These are phyloP conservation scores for Backusella mclennaniae DNA, from an alignment of 192 early-diverging fungal species.

Conservation along the genomic window DNA sequence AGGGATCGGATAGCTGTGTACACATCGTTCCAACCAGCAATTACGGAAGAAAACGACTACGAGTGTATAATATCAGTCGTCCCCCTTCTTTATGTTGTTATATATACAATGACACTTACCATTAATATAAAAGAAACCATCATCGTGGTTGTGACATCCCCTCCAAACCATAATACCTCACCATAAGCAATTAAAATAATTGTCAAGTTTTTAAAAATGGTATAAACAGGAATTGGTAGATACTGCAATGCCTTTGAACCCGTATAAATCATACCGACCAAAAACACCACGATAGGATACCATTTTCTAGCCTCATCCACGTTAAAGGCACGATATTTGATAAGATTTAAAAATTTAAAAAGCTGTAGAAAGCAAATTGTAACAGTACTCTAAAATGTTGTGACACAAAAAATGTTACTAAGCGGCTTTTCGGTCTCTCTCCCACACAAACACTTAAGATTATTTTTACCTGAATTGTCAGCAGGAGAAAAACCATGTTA, in stretches of 20 bases:
- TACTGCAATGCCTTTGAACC: conserved; percentile 91
- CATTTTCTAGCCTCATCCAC: conserved; percentile 58
- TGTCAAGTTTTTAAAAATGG: conserved; percentile 97
- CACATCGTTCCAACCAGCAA: conserved; percentile 80
- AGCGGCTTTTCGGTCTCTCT: background rate
- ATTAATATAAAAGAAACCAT: conserved; percentile 77
- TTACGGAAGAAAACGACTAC: conserved; percentile 74
- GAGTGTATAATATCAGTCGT: background rate
- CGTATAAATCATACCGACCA: conserved; percentile 94
- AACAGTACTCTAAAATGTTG: conserved; percentile 46
- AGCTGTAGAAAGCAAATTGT: conserved; percentile 54
- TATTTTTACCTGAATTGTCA: conserved; percentile 62
- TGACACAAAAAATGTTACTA: conserved; percentile 14
- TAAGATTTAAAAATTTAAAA: conserved; percentile 49
- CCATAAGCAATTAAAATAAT: conserved; percentile 94
- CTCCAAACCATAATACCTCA: conserved; percentile 79
- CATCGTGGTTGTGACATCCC: conserved; percentile 76
- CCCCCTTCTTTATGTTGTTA: background rate
- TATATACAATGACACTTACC: conserved; percentile 34
- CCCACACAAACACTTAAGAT: background rate
- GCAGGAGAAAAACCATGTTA: conserved; percentile 78
- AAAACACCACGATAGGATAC: conserved; percentile 79
- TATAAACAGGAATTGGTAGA: conserved; percentile 89
- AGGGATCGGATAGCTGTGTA: conserved; percentile 19
- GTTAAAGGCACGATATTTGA: conserved; percentile 57